phyloP scores from a whole-genome alignment of 2,329 filamentous ascomycete genomes.

The Bipolaris zeicola region DNA sequence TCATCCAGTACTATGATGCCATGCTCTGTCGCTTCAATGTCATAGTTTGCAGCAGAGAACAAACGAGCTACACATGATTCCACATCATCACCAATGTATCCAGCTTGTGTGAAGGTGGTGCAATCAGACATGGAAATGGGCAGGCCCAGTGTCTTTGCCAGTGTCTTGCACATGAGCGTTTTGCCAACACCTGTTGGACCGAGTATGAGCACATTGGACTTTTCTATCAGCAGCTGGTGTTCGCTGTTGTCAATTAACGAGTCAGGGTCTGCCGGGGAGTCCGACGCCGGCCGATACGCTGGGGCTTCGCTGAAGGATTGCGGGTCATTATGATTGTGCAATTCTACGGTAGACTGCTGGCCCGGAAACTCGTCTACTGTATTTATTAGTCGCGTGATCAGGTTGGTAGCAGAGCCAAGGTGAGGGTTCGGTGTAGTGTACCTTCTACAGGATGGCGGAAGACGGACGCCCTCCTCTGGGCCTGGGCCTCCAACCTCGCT shows the following conservation, averaged over 20 bases:
- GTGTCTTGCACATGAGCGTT: constrained; percentile 90
- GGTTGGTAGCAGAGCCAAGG: constrained; percentile 10
- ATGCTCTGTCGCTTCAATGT: constrained; percentile 80
- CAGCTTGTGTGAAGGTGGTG: constrained; percentile 93
- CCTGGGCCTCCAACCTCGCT: constrained; percentile 73
- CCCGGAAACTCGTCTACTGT: constrained; percentile 65
- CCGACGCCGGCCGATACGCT: constrained; percentile 29
- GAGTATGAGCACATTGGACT: constrained; percentile 89
- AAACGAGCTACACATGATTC: constrained; percentile 92
- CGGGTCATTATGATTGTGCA: constrained; percentile 23
- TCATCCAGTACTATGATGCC: constrained; percentile 97
- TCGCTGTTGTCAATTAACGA: constrained; percentile 58
- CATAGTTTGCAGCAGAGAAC: constrained; percentile 87
- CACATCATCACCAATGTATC: constrained; percentile 98
- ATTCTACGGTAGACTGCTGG: constrained; percentile 60
- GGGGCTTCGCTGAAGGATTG: constrained; percentile 21
- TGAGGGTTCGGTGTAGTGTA: constrained; percentile 38
- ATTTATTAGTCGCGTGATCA: constrained; percentile 32
- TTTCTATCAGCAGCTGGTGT: constrained; percentile 77
- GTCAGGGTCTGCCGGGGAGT: constrained; percentile 40
- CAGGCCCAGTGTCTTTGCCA: constrained; percentile 91
- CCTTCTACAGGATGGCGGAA: constrained; percentile 80
- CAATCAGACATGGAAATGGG: constrained; percentile 96
- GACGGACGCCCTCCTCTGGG: constrained; percentile 70
- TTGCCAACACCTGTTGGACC: constrained; percentile 96